Percentiles rank a stretch among this genome's conserved stretches.
Conservation (phyloP, 306 rosid species). For the Lathyrus aphaca region DNA sequence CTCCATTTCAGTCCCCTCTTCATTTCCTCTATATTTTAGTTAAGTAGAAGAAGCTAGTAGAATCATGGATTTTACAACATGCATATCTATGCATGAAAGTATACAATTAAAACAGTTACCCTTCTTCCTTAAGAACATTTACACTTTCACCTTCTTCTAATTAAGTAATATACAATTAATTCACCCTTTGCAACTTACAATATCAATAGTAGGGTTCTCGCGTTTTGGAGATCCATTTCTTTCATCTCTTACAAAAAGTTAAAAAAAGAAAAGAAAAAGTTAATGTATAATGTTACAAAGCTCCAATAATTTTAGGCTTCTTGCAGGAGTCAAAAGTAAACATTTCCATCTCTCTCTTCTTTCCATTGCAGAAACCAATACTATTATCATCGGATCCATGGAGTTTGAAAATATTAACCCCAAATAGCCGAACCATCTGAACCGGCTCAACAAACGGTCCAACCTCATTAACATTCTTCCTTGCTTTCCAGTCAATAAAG, state of each 20-base stretch:
- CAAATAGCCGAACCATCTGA: slow-evolving; percentile 80
- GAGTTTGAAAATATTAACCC: slow-evolving; percentile 81
- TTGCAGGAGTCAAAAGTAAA: slow-evolving; percentile 70
- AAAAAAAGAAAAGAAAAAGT: background rate
- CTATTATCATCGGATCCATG: slow-evolving; percentile 44
- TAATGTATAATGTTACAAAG: slow-evolving; percentile 60
- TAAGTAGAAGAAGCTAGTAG: background rate
- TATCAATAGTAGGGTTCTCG: too few species aligned
- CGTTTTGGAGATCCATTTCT: background rate
- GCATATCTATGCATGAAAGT: slow-evolving; percentile 34
- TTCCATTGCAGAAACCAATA: slow-evolving; percentile 57
- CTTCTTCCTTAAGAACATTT: background rate
- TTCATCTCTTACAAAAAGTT: slow-evolving; percentile 45
- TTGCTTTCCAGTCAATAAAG: slow-evolving; percentile 70
- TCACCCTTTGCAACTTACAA: slow-evolving; percentile 54
- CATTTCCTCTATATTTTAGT: too few species aligned
- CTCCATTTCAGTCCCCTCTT: slow-evolving; percentile 28
- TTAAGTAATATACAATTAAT: slow-evolving; percentile 61
- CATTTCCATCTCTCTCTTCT: slow-evolving; percentile 74
- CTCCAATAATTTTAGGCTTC: slow-evolving; percentile 85
- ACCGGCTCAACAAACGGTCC: slow-evolving; percentile 63
- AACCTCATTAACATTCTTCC: slow-evolving; percentile 25
- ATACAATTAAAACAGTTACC: slow-evolving; percentile 47
- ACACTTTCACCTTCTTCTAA: slow-evolving; percentile 46
- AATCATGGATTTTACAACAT: slow-evolving; percentile 29